phyloP scores from a whole-genome alignment of 164 flowering plant genomes.

The Vitis amurensis region DNA sequence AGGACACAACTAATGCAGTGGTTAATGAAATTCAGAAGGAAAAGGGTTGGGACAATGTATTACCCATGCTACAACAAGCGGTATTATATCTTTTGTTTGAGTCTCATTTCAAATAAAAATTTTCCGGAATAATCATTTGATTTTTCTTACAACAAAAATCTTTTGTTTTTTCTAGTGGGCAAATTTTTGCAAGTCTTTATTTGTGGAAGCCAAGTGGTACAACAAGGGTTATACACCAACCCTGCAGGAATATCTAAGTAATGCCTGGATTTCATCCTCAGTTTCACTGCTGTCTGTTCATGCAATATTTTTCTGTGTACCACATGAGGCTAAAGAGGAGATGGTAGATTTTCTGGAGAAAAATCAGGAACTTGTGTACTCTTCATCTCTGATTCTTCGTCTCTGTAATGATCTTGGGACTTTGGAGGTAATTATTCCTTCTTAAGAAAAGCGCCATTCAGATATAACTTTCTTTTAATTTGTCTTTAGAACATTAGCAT shows the following conservation, averaged over 20 bases:
- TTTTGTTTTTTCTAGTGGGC: constrained; percentile 42
- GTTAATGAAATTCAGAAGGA: constrained; percentile 32
- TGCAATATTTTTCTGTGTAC: constrained; percentile 21
- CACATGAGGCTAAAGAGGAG: constrained; percentile 10
- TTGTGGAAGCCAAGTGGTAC: constrained; percentile 59
- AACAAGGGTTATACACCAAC: constrained; percentile 36
- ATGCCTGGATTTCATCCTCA: constrained; percentile 53
- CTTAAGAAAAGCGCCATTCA: not conserved
- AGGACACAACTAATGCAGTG: constrained; percentile 29
- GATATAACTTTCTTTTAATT: not conserved
- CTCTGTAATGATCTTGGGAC: constrained; percentile 32
- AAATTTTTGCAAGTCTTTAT: constrained; percentile 41
- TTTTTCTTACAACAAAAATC: not conserved
- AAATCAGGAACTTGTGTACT: constrained; percentile 16
- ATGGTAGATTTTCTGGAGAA: constrained; percentile 13
- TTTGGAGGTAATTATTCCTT: constrained; percentile 13
- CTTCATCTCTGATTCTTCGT: constrained; percentile 21
- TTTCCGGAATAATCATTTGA: not conserved
- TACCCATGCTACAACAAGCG: constrained; percentile 34
- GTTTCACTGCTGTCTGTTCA: constrained; percentile 35
- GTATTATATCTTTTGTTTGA: constrained; percentile 19
- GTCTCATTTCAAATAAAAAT: not conserved
- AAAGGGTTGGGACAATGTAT: constrained; percentile 20
- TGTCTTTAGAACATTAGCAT: not conserved
- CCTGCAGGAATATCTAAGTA: constrained; percentile 43